These are phyloP conservation scores for Ophiostoma sp. DNA, from an alignment of 2,329 filamentous ascomycete species.

Conservation along the genomic window DNA sequence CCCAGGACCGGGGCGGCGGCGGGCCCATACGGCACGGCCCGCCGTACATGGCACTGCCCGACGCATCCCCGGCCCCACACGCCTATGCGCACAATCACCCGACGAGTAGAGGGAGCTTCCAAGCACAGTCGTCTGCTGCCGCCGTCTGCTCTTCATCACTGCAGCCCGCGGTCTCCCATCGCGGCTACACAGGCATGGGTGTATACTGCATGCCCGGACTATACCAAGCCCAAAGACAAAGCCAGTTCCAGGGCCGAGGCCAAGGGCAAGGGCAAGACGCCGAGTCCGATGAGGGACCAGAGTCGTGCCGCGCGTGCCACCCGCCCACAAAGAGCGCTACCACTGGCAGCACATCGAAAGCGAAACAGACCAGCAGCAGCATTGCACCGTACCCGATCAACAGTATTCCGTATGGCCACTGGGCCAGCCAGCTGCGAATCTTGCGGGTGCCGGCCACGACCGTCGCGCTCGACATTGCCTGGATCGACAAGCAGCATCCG, in stretches of 20 bases:
- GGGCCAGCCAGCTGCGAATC: constrained; percentile 20
- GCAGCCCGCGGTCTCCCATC: background rate
- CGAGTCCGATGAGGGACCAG: background rate
- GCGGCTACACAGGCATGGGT: background rate
- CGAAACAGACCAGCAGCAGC: background rate
- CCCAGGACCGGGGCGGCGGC: background rate
- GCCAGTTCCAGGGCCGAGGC: background rate
- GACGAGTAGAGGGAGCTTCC: background rate
- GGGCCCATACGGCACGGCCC: background rate
- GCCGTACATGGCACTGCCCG: background rate
- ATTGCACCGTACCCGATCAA: background rate
- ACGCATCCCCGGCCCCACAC: background rate
- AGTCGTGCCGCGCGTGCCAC: background rate
- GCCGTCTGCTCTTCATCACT: background rate
- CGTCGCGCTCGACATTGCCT: constrained; percentile 23
- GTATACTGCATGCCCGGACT: background rate
- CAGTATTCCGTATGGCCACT: constrained; percentile 19
- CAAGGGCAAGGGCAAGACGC: background rate
- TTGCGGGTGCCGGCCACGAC: constrained; percentile 17
- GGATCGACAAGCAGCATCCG: constrained; percentile 24
- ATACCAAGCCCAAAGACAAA: background rate
- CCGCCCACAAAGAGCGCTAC: background rate
- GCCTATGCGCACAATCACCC: background rate
- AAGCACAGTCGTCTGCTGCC: background rate
- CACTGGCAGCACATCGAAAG: background rate